A percentile compares a stretch with the other conserved stretches of the same genome.
Conservation (phyloP, 306 rosid genomes). For the Glycine tomentella region DNA sequence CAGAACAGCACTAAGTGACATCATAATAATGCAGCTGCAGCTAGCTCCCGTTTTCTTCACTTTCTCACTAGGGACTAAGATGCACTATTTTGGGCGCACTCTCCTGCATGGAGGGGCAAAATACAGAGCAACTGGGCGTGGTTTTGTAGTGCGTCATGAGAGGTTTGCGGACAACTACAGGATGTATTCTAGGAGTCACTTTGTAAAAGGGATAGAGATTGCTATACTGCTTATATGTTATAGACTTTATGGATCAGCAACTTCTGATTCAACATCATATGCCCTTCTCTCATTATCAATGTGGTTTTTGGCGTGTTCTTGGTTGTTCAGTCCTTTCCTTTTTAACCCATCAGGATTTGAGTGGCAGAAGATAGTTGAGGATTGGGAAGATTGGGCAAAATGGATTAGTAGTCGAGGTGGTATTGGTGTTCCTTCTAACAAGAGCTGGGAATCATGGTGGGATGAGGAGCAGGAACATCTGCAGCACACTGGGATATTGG, state of each 20-base stretch:
- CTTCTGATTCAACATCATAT: slow-evolving; percentile 55
- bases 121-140: slow-evolving; percentile 99
- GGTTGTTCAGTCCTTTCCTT: slow-evolving; percentile 88
- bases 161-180: slow-evolving; percentile 92
- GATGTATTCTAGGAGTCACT: slow-evolving; percentile 95
- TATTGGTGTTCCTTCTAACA: slow-evolving; percentile 88
- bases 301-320: slow-evolving; percentile 92
- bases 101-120: slow-evolving; percentile 94
- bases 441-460: slow-evolving; percentile 99
- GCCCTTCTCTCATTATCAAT: slow-evolving; percentile 65
- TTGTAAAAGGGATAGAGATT: slow-evolving; percentile 87
- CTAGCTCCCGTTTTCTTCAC: slow-evolving; percentile 95
- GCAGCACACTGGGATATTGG: slow-evolving; percentile 72
- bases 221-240: slow-evolving; percentile 77
- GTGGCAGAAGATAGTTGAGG: slow-evolving; percentile 98
- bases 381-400: slow-evolving; percentile 97
- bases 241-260: slow-evolving; percentile 67
- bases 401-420: slow-evolving; percentile 94
- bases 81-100: slow-evolving; percentile 92
- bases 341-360: slow-evolving; percentile 99
- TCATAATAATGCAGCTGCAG: slow-evolving; percentile 91
- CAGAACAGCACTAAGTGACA: slow-evolving; percentile 79
- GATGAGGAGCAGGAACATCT: slow-evolving; percentile 97
- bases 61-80: slow-evolving; percentile 90
- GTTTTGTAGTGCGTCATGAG: slow-evolving; percentile 95